Evolutionary conservation across 352 stramenopile genomes (phyloP), one percentile per base, ranked within the genome.

Genomic region (Globisporangium emineosum): DNA sequence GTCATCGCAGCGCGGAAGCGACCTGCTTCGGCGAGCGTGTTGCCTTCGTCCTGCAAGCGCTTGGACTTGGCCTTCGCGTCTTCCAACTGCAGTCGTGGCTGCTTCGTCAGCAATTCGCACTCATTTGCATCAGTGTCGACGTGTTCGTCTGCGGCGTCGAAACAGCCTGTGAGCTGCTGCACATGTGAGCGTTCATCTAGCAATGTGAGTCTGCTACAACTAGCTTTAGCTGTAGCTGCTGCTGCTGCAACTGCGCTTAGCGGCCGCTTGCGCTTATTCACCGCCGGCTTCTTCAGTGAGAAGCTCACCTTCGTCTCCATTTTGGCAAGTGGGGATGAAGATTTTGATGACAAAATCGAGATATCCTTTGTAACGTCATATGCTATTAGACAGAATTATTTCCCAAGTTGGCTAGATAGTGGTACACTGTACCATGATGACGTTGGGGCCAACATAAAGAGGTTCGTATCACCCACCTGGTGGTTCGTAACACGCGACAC

Each of bases 31-130:
- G 87, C 87, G 5, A 95, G 75, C 10, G 68, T 87, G 66, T 90
- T 90, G 64, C 87, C 87, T 61, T 95, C 87, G n/a, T 73, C 66
- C 60, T 92, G 81, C 13, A 95, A 62, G 35, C 84, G 79, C 52
- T 79, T 83, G 10, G 81, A 72, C 51, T 89, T 91, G 25, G 68
- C 66, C 3, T 35, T 13, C 1, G 60, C 61, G 65, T 95, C 85
- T 67, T 93, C 87, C 13, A 95, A 72, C 40, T 67, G 27, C 29
- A 78, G 42, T 1, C 53, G 47, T n/a, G 66, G 69, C 40, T 70
- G 69, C 49, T 54, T 67, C 13, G 19, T 50, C 5, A 27, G 35
- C 32, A 32, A 27, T 4, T 21, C 40, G 30, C 15, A 25, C 6
- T 25, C 27, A 12, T 64, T 51, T 17, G 25, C 64, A 7, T 66